These are phyloP conservation scores for Boletus patriciae DNA, from an alignment of 768 basidiomycete genomes.

Conservation along the genomic window DNA sequence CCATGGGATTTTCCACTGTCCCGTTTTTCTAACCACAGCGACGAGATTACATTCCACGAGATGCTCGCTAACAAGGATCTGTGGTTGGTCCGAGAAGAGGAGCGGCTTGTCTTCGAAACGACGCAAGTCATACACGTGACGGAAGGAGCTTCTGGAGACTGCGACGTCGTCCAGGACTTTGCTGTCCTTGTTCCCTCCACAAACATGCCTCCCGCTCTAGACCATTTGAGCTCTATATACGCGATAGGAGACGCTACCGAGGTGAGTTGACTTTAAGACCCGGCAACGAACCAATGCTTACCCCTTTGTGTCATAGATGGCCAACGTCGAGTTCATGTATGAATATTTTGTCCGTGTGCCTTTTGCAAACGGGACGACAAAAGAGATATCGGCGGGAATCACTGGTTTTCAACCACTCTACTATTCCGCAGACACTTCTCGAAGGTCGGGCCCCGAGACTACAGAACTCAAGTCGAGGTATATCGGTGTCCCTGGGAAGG, in stretches of 20 bases:
- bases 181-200: constrained; percentile 21
- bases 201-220: constrained; percentile 18
- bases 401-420: constrained; percentile 19
- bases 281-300: not conserved
- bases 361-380: constrained; percentile 17
- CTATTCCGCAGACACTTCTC: not conserved
- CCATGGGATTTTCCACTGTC: not conserved
- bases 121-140: not conserved
- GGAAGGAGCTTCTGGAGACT: not conserved
- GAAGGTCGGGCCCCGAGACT: not conserved
- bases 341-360: constrained; percentile 18
- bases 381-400: constrained; percentile 16
- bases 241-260: not conserved
- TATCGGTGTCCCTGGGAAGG: not conserved
- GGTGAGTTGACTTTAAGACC: not conserved
- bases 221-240: not conserved
- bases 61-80: constrained; percentile 8
- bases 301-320: not conserved
- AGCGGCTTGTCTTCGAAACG: constrained; percentile 17
- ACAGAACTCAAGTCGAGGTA: not conserved
- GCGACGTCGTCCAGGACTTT: constrained; percentile 11
- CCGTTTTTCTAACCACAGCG: not conserved
- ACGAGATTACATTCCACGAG: not conserved
- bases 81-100: constrained; percentile 22
- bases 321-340: constrained; percentile 11